These are phyloP conservation scores for Daldinia vernicosa DNA, from an alignment of 495 filamentous ascomycete genomes.

Conservation along the genomic window DNA sequence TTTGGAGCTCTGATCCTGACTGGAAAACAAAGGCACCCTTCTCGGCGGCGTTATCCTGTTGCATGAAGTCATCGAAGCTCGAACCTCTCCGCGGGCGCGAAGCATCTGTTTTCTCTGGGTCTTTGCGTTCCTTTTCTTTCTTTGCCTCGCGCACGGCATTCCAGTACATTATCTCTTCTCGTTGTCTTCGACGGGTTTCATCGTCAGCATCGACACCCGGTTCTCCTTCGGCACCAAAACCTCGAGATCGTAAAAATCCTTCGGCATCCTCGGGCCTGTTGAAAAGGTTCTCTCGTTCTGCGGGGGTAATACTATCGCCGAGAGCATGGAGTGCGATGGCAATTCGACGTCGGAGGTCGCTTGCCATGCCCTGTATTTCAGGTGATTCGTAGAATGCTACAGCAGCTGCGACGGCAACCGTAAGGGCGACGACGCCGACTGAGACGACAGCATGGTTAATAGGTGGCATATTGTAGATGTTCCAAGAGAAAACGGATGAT, in stretches of 20 bases:
- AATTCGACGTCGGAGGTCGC: slow-evolving; percentile 79
- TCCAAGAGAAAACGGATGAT: neutral
- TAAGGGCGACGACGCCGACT: slow-evolving; percentile 81
- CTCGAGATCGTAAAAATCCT: slow-evolving; percentile 59
- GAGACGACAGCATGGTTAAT: slow-evolving; percentile 59
- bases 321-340: slow-evolving; percentile 79
- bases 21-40: slow-evolving; percentile 62
- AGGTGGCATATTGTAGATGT: slow-evolving; percentile 49
- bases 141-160: slow-evolving; percentile 55
- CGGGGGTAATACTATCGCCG: slow-evolving; percentile 77
- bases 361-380: slow-evolving; percentile 78
- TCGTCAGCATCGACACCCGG: slow-evolving; percentile 72
- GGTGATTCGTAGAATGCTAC: slow-evolving; percentile 87
- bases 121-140: slow-evolving; percentile 46
- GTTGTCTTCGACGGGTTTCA: slow-evolving; percentile 68
- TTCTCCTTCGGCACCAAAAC: slow-evolving; percentile 59
- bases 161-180: slow-evolving; percentile 80
- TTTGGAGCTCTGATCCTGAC: slow-evolving; percentile 51
- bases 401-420: slow-evolving; percentile 80
- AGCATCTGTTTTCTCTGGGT: slow-evolving; percentile 26
- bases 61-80: slow-evolving; percentile 65
- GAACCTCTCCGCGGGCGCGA: slow-evolving; percentile 41
- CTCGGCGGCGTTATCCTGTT: slow-evolving; percentile 53
- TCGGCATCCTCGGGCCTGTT: slow-evolving; percentile 68
- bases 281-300: slow-evolving; percentile 60